Evolutionary conservation across 2,329 filamentous ascomycete species (phyloP).

Genomic region (Cladophialophora bantiana): DNA sequence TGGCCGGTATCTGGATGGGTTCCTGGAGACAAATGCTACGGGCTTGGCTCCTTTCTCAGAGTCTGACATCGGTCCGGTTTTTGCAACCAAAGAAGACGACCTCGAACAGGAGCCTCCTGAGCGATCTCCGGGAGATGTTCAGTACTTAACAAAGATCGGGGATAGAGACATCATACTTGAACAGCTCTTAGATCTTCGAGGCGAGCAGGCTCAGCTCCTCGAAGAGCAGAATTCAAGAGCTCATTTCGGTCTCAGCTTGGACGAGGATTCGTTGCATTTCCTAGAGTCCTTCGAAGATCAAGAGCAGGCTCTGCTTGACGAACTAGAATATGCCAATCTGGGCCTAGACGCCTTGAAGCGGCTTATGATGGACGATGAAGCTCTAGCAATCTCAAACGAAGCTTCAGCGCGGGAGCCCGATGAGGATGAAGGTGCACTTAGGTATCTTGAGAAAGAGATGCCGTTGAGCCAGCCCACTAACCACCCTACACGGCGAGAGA

Average conservation of each 20-base stretch:
- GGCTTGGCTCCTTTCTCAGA: not conserved
- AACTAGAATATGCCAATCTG: slow-evolving; percentile 20
- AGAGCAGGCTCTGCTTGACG: slow-evolving; percentile 9
- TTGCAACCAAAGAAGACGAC: not conserved
- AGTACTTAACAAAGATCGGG: slow-evolving; percentile 11
- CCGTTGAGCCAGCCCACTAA: not conserved
- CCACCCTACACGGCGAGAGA: too few species aligned
- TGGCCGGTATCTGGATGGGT: slow-evolving; percentile 12
- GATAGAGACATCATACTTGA: slow-evolving; percentile 17
- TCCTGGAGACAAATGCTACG: not conserved
- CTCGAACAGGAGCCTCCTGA: not conserved
- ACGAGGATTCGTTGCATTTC: slow-evolving; percentile 19
- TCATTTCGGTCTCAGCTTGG: slow-evolving; percentile 20
- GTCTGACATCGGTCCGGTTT: not conserved
- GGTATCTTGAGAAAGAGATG: not conserved
- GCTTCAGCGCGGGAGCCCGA: not conserved
- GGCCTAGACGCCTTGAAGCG: slow-evolving; percentile 13
- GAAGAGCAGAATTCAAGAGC: slow-evolving; percentile 15
- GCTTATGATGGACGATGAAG: slow-evolving; percentile 15
- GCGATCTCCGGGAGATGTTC: slow-evolving; percentile 3
- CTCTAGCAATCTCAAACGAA: slow-evolving; percentile 9
- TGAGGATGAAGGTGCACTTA: slow-evolving; percentile 7
- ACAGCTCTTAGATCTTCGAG: slow-evolving; percentile 4
- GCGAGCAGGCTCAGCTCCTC: slow-evolving; percentile 3
- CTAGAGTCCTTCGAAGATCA: slow-evolving; percentile 2